These are phyloP conservation scores for Colletotrichum lentis DNA, from an alignment of 2,329 filamentous ascomycete species.

Conservation along the genomic window DNA sequence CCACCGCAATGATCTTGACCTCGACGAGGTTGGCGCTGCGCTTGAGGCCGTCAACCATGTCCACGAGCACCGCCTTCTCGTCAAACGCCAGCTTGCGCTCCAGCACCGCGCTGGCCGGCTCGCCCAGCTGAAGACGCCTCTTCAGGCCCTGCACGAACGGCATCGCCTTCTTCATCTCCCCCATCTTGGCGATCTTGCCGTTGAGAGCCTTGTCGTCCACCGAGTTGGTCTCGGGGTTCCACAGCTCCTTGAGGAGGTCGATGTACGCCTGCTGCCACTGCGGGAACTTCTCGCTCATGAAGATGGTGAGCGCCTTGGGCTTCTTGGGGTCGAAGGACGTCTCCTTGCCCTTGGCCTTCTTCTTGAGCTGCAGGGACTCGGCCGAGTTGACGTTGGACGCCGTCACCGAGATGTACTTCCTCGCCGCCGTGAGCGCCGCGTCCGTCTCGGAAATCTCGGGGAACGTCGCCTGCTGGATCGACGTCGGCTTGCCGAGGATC, in stretches of 20 bases:
- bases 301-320: slow-evolving; percentile 91
- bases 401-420: slow-evolving; percentile 80
- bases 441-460: slow-evolving; percentile 73
- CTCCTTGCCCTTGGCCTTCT: slow-evolving; percentile 91
- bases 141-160: slow-evolving; percentile 91
- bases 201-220: slow-evolving; percentile 84
- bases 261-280: slow-evolving; percentile 93
- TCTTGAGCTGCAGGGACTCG: slow-evolving; percentile 84
- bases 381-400: slow-evolving; percentile 85
- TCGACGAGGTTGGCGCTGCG: slow-evolving; percentile 74
- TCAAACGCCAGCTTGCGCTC: slow-evolving; percentile 88
- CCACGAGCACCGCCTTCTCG: slow-evolving; percentile 76
- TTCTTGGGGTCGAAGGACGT: slow-evolving; percentile 87
- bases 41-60: slow-evolving; percentile 83
- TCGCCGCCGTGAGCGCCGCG: slow-evolving; percentile 75
- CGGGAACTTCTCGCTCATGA: slow-evolving; percentile 80
- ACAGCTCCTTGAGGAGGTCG: slow-evolving; percentile 76
- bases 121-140: slow-evolving; percentile 77
- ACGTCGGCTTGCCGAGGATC: slow-evolving; percentile 77
- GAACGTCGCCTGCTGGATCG: slow-evolving; percentile 82
- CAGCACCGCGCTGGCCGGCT: slow-evolving; percentile 74
- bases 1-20: slow-evolving; percentile 76
- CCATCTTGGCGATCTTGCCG: slow-evolving; percentile 80
- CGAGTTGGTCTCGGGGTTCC: slow-evolving; percentile 66
- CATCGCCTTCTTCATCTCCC: slow-evolving; percentile 97